Evolutionary conservation across 441 rosid genomes (phyloP).

Genomic region (Kokia cookei): DNA sequence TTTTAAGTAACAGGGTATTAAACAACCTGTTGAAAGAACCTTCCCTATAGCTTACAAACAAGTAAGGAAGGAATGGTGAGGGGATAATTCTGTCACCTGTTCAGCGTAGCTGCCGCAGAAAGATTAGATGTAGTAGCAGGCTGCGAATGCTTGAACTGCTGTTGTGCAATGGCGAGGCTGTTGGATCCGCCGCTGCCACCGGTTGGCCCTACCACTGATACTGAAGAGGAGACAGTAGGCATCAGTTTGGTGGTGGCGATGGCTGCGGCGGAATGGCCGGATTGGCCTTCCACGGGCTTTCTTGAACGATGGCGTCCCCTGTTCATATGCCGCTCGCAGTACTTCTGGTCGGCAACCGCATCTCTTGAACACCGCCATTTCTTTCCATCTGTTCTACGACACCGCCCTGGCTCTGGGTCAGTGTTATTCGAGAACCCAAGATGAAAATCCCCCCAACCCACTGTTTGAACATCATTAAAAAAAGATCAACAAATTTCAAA

Average conservation of each 20-base stretch:
- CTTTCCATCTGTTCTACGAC: constrained; percentile 86
- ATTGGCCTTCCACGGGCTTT: constrained; percentile 87
- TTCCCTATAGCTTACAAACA: neutral
- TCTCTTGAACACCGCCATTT: constrained; percentile 90
- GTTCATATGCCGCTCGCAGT: constrained; percentile 79
- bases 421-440: constrained; percentile 41
- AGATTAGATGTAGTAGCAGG: constrained; percentile 23
- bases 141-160: constrained; percentile 29
- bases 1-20: neutral
- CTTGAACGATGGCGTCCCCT: constrained; percentile 93
- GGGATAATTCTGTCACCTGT: constrained; percentile 29
- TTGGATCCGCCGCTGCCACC: constrained; percentile 27
- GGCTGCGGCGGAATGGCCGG: constrained; percentile 45
- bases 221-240: constrained; percentile 21
- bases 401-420: constrained; percentile 76
- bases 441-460: constrained; percentile 63
- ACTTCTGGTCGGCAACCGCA: constrained; percentile 73
- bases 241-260: constrained; percentile 21
- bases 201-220: constrained; percentile 12
- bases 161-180: constrained; percentile 29
- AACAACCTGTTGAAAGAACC: neutral
- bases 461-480: constrained; percentile 14
- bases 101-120: constrained; percentile 22
- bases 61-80: neutral
- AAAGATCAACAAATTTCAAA: neutral